A percentile compares a stretch with the other conserved stretches of the same genome.
phyloP scores from a whole-genome alignment of 305 asterid species.

The Euphrasia arctica region DNA sequence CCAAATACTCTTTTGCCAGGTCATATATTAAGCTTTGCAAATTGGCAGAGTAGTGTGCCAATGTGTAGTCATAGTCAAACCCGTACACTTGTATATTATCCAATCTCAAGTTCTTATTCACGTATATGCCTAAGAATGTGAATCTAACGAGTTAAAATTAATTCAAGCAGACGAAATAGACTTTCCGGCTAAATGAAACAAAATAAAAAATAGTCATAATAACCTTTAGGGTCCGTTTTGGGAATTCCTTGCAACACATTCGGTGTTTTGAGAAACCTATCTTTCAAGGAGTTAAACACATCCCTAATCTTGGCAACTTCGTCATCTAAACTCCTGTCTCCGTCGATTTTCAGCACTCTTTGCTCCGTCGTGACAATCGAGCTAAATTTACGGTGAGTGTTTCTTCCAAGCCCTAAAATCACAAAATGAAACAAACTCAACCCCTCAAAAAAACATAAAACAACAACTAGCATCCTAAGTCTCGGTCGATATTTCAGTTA shows the following conservation, averaged over 20 bases:
- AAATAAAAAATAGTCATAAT: slow-evolving; percentile 19
- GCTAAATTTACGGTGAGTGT: slow-evolving; percentile 34
- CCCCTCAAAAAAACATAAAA: background rate
- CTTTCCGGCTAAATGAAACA: slow-evolving; percentile 12
- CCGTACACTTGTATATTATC: slow-evolving; percentile 86
- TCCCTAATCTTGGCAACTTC: slow-evolving; percentile 58
- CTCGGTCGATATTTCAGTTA: slow-evolving; percentile 1
- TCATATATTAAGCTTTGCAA: slow-evolving; percentile 83
- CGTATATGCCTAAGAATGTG: slow-evolving; percentile 69
- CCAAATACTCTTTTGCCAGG: slow-evolving; percentile 86
- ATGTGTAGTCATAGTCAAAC: slow-evolving; percentile 93
- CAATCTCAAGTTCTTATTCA: slow-evolving; percentile 84
- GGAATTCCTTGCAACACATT: slow-evolving; percentile 70
- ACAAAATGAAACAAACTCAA: slow-evolving; percentile 17
- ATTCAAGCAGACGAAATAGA: no score
- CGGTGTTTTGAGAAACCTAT: slow-evolving; percentile 64
- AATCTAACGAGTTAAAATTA: no score
- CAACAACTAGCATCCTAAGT: background rate
- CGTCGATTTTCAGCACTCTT: slow-evolving; percentile 37
- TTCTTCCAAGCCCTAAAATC: slow-evolving; percentile 37
- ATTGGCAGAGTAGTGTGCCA: slow-evolving; percentile 92
- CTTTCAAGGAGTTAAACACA: slow-evolving; percentile 62
- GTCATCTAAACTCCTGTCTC: slow-evolving; percentile 35
- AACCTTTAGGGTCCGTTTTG: slow-evolving; percentile 79
- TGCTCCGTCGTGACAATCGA: slow-evolving; percentile 36